A percentile compares a stretch with the other conserved stretches of the same genome.
Evolutionary conservation across 441 rosid species (phyloP).

Genomic region (Corymbia calophylla): DNA sequence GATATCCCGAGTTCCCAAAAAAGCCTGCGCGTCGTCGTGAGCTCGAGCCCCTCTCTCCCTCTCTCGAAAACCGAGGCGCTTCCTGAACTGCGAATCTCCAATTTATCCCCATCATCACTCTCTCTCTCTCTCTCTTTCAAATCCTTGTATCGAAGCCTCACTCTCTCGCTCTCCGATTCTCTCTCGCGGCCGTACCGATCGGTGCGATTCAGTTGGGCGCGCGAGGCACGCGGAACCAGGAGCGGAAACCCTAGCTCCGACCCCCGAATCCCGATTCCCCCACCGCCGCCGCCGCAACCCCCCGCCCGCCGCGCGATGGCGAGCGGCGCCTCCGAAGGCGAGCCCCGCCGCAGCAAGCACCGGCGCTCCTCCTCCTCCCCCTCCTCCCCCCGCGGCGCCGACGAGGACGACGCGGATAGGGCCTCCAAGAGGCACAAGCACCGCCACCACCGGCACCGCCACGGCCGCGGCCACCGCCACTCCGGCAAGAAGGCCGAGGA

Average conservation of each 20-base stretch:
- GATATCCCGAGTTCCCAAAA: not conserved
- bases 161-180: not conserved
- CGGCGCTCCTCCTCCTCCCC: slow-evolving; percentile 44
- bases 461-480: slow-evolving; percentile 57
- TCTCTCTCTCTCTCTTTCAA: not conserved
- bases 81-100: not conserved
- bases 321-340: slow-evolving; percentile 31
- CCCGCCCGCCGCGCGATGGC: slow-evolving; percentile 36
- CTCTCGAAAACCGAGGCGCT: not conserved
- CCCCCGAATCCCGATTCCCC: slow-evolving; percentile 26
- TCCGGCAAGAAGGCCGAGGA: slow-evolving; percentile 58
- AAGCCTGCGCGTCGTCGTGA: not conserved
- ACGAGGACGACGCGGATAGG: slow-evolving; percentile 42
- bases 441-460: slow-evolving; percentile 61
- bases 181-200: not conserved
- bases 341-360: slow-evolving; percentile 75
- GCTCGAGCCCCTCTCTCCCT: not conserved
- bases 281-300: not conserved
- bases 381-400: not conserved
- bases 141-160: not conserved
- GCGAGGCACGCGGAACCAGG: not conserved
- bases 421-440: slow-evolving; percentile 76
- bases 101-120: not conserved
- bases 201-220: not conserved
- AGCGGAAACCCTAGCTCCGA: slow-evolving; percentile 29